phyloP scores from a whole-genome alignment of 176 grass and related monocot genomes.

The Cenchrus purpureus region DNA sequence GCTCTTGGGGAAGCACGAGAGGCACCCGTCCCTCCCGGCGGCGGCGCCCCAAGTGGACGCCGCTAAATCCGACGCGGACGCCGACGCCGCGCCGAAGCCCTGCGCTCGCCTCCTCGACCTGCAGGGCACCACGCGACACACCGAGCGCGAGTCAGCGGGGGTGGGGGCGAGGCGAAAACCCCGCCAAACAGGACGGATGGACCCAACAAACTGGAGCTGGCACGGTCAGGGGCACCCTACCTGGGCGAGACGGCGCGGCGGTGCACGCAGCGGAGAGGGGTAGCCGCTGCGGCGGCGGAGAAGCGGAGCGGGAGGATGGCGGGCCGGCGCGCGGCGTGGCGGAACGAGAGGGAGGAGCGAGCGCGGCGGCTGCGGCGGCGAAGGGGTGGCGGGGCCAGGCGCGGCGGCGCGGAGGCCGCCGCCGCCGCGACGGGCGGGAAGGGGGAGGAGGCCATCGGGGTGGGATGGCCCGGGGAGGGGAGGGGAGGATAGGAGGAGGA shows the following conservation, averaged over 20 bases:
- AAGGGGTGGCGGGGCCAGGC: slow-evolving; percentile 42
- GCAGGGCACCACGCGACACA: slow-evolving; percentile 1
- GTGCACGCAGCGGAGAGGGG: slow-evolving; percentile 48
- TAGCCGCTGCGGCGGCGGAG: background rate
- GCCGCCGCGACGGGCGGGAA: slow-evolving; percentile 42
- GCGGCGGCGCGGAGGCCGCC: slow-evolving; percentile 41
- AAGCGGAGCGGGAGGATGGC: slow-evolving; percentile 12
- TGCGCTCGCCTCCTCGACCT: slow-evolving; percentile 48
- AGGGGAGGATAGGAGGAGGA: slow-evolving; percentile 48
- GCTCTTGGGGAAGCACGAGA: slow-evolving; percentile 56
- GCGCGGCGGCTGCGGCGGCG: slow-evolving; percentile 26
- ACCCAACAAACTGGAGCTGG: background rate
- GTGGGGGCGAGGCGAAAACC: background rate
- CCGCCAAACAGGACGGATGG: background rate
- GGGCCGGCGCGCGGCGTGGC: slow-evolving; percentile 25
- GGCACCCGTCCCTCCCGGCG: slow-evolving; percentile 46
- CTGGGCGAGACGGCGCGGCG: slow-evolving; percentile 37
- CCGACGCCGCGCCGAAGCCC: background rate
- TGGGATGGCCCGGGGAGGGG: slow-evolving; percentile 25
- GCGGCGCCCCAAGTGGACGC: slow-evolving; percentile 6
- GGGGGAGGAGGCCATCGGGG: slow-evolving; percentile 50
- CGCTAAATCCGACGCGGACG: background rate
- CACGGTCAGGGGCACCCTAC: background rate
- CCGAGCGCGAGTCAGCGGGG: slow-evolving; percentile 19
- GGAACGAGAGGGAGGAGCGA: slow-evolving; percentile 28